Evolutionary conservation across 2,329 filamentous ascomycete species (phyloP), one percentile per base, ranked within the genome.

Genomic region (Helminthosporium solani): DNA sequence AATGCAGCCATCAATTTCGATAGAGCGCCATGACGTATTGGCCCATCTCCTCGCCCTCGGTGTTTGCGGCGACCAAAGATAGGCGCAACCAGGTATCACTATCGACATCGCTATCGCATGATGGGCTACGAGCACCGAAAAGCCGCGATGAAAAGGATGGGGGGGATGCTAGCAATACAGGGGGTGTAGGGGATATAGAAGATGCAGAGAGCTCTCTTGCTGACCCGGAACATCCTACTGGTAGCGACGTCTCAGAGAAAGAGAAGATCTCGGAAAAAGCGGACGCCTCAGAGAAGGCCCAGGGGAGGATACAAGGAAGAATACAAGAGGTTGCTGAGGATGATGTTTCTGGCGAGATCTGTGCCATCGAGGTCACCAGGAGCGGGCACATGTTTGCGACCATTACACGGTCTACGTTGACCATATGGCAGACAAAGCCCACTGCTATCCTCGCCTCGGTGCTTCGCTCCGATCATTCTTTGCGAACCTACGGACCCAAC

Each of bases 371-470:
- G 53, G 81, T 90, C 33, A 88, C 91, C 2, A 83, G 91, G 35
- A 85, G 81, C 45, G 91, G 91, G 33, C 86, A 91, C 61, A 74
- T 87, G 51, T 96, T 99, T 72, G 88, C 88, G 41, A 90, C 90
- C 37, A 89, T 96, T 64, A 96, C 92, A 1, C 75, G 81, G 4
- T 88, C 88, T 2, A 87, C 88, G 11, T 83, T 99, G 68, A 90
- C 88, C n/a, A 80, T 99, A 56, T 99, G 94, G 94, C 94, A 99
- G 74, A 92, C 89, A 44, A 92, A 92, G 87, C 94, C 94, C 39
- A 91, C 90, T 43, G 90, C 91, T 19, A 83, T 96, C 23, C 81
- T 97, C 42, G 90, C 90, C 49, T 83, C 90, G 20, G 85, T 96
- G 38, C 80, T 90, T 49, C 87, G 94, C 54, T 97, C 94, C 39